Evolutionary conservation across 2,329 filamentous ascomycete genomes (phyloP), one percentile per base, ranked within the genome.

Genomic region (Chaetomiaceae sp.): DNA sequence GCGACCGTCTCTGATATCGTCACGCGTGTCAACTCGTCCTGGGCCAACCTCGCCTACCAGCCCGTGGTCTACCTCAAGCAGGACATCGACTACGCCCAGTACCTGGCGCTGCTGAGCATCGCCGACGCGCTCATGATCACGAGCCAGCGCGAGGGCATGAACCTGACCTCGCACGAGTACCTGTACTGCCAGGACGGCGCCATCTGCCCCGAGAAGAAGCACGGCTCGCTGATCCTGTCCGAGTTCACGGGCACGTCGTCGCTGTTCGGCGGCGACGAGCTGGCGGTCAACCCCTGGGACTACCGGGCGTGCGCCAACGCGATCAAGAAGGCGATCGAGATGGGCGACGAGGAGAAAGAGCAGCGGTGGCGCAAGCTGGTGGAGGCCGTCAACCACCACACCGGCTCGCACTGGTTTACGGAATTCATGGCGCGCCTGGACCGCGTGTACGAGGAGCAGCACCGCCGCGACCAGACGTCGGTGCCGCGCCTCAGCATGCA

Each of bases 91-190:
- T 95, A 95, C 61, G 75, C 86, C 0, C 90, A 96, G 62, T 97
- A 96, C 59, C 76, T 97, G n/a, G 91, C 90, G 2, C 73, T 97
- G 7, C 75, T 96, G 38, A 88, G 88, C 3, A 84, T 94, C 42
- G 93, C 91, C 2, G 90, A 97, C 67, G 86, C 85, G 3, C 72
- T 97, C 40, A 93, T 96, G 79, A 93, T 97, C 60, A 94, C 91
- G 2, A 94, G 88, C 62, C 81, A 97, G 58, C 88, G 93, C 42
- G 91, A 97, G 64, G 91, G 91, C 52, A 97, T 97, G 93, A 97
- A 96, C 62, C 68, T 97, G 46, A 96, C 91, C 0, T 90, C 86
- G 6, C 93, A 97, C 62, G 91, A 97, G 63, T 97, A 89, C 60
- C 78, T 96, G 27, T 87, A 88, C 56, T 96, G 90, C 61, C 91